These are phyloP conservation scores for Pythium guiyangense DNA, from an alignment of 352 stramenopile genomes.

Conservation along the genomic window DNA sequence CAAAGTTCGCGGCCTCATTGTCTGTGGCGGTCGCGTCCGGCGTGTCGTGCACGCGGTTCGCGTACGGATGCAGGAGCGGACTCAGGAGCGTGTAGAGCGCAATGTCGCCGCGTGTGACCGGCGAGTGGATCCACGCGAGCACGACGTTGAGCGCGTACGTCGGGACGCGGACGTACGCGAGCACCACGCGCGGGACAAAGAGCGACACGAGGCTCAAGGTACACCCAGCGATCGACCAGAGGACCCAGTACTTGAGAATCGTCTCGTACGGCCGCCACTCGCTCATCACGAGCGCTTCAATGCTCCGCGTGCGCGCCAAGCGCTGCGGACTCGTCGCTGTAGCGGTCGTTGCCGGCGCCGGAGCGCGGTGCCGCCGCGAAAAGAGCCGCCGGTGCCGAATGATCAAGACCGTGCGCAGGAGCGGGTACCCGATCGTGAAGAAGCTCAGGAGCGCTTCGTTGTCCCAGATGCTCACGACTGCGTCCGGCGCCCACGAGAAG, in stretches of 20 bases:
- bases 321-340: background rate
- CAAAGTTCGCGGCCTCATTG: conserved; percentile 51
- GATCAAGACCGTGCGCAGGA: conserved; percentile 58
- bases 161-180: conserved; percentile 41
- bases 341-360: background rate
- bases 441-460: conserved; percentile 56
- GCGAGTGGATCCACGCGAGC: conserved; percentile 79
- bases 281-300: conserved; percentile 22
- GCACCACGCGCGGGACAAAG: conserved; percentile 61
- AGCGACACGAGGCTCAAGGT: conserved; percentile 47
- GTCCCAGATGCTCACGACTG: conserved; percentile 42
- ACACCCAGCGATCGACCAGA: conserved; percentile 62
- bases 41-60: conserved; percentile 52
- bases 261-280: conserved; percentile 69
- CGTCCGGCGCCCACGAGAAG: conserved; percentile 35
- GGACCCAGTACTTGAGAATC: conserved; percentile 84
- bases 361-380: conserved; percentile 16
- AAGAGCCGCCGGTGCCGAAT: conserved; percentile 54
- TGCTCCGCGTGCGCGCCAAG: conserved; percentile 8
- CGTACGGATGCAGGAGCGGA: conserved; percentile 68
- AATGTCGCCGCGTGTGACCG: conserved; percentile 64
- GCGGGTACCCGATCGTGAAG: conserved; percentile 58
- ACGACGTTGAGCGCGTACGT: conserved; percentile 65
- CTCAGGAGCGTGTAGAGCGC: conserved; percentile 66
- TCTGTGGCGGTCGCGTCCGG: conserved; percentile 16